Base-by-base conservation (phyloP, 2,329 filamentous ascomycete species). In the Pestalotiopsis sp. region DNA sequence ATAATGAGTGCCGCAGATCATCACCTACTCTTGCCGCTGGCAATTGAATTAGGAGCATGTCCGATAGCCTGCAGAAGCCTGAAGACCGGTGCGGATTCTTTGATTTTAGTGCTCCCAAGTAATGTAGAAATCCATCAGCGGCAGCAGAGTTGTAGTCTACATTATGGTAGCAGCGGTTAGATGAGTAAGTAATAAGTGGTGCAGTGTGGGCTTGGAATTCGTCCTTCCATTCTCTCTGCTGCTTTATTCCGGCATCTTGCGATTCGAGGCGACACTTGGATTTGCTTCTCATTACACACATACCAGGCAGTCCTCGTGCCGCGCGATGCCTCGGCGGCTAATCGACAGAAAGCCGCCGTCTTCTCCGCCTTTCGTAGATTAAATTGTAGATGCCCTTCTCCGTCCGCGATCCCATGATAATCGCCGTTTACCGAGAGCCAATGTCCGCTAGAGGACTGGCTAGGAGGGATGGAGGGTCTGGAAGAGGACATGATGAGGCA, bases 1-100 rank as follows among this genome's bases (percentile, higher is more conserved):
- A 20, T 23, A 39, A 49, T n/a, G 39, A 65, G 39, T 65, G 62
- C 36, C 38, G 45, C 62, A 49, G 39, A 36, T 65, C 38, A 65
- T 49, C 39, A n/a, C 25, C 25, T 60, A 38, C 25, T 20, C 20
- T 39, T 52, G 62, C 39, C 45, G 39, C 38, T 52, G 62, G 62
- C 62, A 65, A 52, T 65, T 52, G 25, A n/a, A 38, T 60, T 27
- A 38, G 31, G 58, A 38, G 58, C 14, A 38, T 31, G 31, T 31
- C 25, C 25, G 58, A 38, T 60, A 38, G 25, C 25, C 31, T 60
- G 58, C 58, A 60, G 25, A 31, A 27, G 31, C 25, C 25, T 36
- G 25, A 14, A 60, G 25, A 14, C 58, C 31, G 58, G 25, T 17
- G 25, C 58, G 58, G 25, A 60, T 60, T 60, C 23, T 23, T n/a